Percentiles rank a stretch among this genome's conserved stretches.
Evolutionary conservation across 768 basidiomycete genomes (phyloP).

Genomic region (Hypholoma sublateritium): DNA sequence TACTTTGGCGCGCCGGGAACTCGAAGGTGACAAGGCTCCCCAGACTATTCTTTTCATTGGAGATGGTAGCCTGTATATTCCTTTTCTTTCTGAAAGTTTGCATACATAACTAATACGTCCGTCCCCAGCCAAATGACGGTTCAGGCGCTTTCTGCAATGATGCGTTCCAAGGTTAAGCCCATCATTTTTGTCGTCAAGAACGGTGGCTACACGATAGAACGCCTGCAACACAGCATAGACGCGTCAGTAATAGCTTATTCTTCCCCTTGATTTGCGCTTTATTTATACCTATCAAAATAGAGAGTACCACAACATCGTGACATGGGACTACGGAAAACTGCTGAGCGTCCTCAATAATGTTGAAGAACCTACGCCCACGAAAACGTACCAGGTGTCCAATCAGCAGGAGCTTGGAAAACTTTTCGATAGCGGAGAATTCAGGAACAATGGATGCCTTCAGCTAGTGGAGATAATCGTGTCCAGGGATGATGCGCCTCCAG

Average conservation of each 20-base stretch:
- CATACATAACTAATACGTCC: neutral
- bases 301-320: slow-evolving; percentile 13
- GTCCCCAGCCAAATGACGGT: slow-evolving; percentile 9
- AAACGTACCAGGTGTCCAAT: too few species aligned
- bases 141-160: slow-evolving; percentile 9
- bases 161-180: slow-evolving; percentile 7
- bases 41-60: slow-evolving; percentile 12
- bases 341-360: slow-evolving; percentile 3
- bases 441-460: too few species aligned
- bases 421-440: too few species aligned
- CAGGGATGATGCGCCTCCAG: too few species aligned
- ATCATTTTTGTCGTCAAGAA: slow-evolving; percentile 13
- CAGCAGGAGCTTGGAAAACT: too few species aligned
- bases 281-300: neutral
- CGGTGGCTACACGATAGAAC: slow-evolving; percentile 12
- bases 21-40: neutral
- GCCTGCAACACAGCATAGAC: slow-evolving; percentile 5
- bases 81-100: neutral
- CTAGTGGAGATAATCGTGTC: too few species aligned
- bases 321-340: slow-evolving; percentile 8
- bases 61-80: slow-evolving; percentile 9
- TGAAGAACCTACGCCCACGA: too few species aligned
- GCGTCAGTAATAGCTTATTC: neutral
- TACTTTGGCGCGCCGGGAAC: slow-evolving; percentile 5
- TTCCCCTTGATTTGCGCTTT: neutral